Evolutionary conservation across 2,329 filamentous ascomycete genomes (phyloP).

Genomic region (Aspergillus costaricaensis): DNA sequence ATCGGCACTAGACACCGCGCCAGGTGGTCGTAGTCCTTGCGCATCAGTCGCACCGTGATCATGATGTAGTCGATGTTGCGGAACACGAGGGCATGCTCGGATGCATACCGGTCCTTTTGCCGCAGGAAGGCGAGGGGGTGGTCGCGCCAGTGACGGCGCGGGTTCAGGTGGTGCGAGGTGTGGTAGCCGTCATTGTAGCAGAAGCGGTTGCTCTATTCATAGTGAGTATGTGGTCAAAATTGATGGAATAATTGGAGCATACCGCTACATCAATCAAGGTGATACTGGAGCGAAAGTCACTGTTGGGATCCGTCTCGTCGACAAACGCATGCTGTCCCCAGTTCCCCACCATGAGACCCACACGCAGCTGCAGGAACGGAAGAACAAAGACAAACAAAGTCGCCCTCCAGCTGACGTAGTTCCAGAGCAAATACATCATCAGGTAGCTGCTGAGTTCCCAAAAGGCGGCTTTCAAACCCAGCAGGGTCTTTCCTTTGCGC

Average conservation of each 20-base stretch:
- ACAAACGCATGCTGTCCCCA: constrained; percentile 85
- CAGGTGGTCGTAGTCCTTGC: constrained; percentile 70
- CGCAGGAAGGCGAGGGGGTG: constrained; percentile 73
- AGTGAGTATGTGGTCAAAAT: constrained; percentile 5
- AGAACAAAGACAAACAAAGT: constrained; percentile 67
- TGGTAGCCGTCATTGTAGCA: constrained; percentile 85
- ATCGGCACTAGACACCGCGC: constrained; percentile 73
- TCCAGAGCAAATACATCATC: constrained; percentile 55
- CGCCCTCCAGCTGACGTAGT: constrained; percentile 54
- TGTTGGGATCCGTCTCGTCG: constrained; percentile 71
- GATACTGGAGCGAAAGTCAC: constrained; percentile 76
- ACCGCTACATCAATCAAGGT: constrained; percentile 77
- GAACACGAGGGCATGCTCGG: constrained; percentile 72
- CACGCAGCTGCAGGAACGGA: constrained; percentile 65
- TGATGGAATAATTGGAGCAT: constrained; percentile 39
- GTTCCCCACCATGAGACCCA: constrained; percentile 78
- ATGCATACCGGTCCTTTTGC: constrained; percentile 66
- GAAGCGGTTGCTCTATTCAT: constrained; percentile 69
- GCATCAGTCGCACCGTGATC: constrained; percentile 68
- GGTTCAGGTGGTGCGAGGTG: constrained; percentile 55
- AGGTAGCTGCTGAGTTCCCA: constrained; percentile 64
- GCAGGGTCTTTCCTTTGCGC: constrained; percentile 58
- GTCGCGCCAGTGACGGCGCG: constrained; percentile 72
- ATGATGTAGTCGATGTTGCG: constrained; percentile 80
- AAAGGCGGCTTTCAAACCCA: constrained; percentile 58